Conservation (phyloP, 1,139 yeast genomes). For the Lodderomyces metapsilosis region DNA sequence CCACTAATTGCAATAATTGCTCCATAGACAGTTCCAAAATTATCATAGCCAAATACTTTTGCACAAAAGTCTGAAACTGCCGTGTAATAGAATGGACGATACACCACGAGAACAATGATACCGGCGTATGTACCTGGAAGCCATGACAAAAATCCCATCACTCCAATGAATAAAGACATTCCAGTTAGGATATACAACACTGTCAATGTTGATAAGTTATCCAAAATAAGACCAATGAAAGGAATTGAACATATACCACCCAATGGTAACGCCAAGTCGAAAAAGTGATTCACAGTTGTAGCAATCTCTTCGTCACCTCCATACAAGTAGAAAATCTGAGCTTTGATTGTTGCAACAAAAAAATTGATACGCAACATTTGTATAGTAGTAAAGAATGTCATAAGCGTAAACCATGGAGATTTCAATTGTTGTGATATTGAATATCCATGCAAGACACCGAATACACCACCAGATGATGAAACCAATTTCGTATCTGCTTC, state of each 20-base stretch:
- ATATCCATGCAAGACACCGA: constrained; percentile 78
- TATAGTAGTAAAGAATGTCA: constrained; percentile 75
- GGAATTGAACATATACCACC: constrained; percentile 89
- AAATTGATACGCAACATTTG: constrained; percentile 91
- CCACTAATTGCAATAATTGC: constrained; percentile 81
- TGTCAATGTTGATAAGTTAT: constrained; percentile 63
- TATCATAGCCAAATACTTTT: constrained; percentile 88
- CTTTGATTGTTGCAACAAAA: constrained; percentile 81
- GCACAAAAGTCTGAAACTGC: constrained; percentile 90
- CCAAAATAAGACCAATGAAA: constrained; percentile 78
- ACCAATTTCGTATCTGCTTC: constrained; percentile 57
- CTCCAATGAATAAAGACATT: constrained; percentile 61
- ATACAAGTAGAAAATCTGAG: constrained; percentile 74
- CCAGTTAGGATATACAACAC: constrained; percentile 53
- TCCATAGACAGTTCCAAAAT: constrained; percentile 93
- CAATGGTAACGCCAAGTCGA: constrained; percentile 80
- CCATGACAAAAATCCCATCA: constrained; percentile 60
- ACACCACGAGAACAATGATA: constrained; percentile 69
- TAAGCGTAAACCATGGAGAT: constrained; percentile 76
- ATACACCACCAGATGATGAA: constrained; percentile 66
- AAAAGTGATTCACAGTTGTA: constrained; percentile 61
- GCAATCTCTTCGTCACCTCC: constrained; percentile 52
- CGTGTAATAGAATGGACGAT: constrained; percentile 90
- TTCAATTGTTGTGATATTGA: constrained; percentile 61
- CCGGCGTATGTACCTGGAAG: constrained; percentile 58